A percentile compares a stretch with the other conserved stretches of the same genome.
Evolutionary conservation across 2,329 filamentous ascomycete genomes (phyloP).

Genomic region (Fusarium sp.): DNA sequence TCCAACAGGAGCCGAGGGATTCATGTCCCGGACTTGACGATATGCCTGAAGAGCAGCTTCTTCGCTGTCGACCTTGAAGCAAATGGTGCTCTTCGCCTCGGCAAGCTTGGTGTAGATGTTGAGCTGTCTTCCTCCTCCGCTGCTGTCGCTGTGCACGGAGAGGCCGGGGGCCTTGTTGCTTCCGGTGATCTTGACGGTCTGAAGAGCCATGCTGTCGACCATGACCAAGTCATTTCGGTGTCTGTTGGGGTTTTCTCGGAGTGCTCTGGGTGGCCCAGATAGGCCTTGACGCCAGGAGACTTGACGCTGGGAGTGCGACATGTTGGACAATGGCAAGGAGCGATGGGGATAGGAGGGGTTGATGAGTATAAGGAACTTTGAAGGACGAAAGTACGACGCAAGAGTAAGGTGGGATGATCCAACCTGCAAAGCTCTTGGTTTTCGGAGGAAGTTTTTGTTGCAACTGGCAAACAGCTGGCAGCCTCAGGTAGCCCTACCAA

Average conservation of each 20-base stretch:
- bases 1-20: not conserved
- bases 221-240: not conserved
- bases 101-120: slow-evolving; percentile 13
- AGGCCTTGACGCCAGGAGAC: not conserved
- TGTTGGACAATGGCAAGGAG: not conserved
- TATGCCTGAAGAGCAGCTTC: not conserved
- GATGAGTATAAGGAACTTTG: not conserved
- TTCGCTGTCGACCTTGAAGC: not conserved
- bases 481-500: not conserved
- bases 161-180: not conserved
- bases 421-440: not conserved
- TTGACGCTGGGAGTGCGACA: not conserved
- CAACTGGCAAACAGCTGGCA: not conserved
- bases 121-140: slow-evolving; percentile 5
- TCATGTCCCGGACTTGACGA: not conserved
- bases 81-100: not conserved
- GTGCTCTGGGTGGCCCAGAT: not conserved
- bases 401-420: not conserved
- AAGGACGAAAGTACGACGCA: not conserved
- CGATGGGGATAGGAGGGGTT: not conserved
- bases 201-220: not conserved
- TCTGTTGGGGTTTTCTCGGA: not conserved
- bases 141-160: not conserved
- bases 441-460: not conserved
- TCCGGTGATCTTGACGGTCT: not conserved